Base-by-base conservation (phyloP, 768 basidiomycete species). In the Leccinum aurantiacum region DNA sequence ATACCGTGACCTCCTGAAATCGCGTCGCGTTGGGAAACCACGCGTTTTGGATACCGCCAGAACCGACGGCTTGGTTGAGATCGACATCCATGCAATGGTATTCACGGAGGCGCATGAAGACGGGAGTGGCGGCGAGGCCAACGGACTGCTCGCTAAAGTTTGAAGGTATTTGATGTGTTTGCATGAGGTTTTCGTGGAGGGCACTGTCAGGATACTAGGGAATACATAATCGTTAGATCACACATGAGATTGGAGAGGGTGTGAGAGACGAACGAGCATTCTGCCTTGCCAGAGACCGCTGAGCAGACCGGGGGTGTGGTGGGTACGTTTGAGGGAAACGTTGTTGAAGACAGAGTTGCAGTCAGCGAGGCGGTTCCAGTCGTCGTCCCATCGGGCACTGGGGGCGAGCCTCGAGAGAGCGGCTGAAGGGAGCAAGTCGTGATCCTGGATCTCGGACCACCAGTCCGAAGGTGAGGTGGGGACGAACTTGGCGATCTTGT, bases 201-300 rank as follows among this genome's bases (percentile, higher is more conserved):
- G 1, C 7, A 2, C 63, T 60, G 17, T 73, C 69, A 2, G 70
- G 70, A 31, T 57, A n/a, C 72, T 74, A 17, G 14, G 19, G 13
- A 14, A 22, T 44, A 54, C 7, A 31, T 2, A 0, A 31, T 3
- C 11, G 25, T 64, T 19, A 64, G 56, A 61, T 47, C 4, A 44
- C 6, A 25, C 0, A n/a, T 5, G 2, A 14, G 31, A 17, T 4
- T 14, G 7, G 0, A 41, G 11, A 61, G 14, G 24, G 10, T 13
- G 13, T 10, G 3, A 25, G 25, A 0, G n/a, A 80, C 85, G 60
- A 56, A 89, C 87, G 57, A 85, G 73, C 71, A 87, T 78, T 19
- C 83, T 76, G 4, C 89, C 89, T 60, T 85, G 80, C 85, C 84
- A 89, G 6, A 81, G 73, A 3, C 88, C 88, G 22, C 69, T 71